These are phyloP conservation scores for Coemansia sp. DNA, from an alignment of 192 early-diverging fungal species.

Conservation along the genomic window DNA sequence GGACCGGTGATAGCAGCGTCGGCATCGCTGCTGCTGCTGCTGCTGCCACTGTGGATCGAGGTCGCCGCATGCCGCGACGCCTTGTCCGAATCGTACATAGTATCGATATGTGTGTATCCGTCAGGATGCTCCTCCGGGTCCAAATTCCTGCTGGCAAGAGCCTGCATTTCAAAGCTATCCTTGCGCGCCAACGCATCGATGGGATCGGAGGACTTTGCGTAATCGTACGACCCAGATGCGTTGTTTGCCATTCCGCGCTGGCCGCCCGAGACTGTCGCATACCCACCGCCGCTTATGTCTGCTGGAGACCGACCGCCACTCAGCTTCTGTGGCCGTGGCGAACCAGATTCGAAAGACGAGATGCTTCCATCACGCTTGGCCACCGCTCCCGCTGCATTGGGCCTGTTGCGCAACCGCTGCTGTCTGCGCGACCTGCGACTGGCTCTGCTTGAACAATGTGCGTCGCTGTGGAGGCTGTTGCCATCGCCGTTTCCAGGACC, in stretches of 20 bases:
- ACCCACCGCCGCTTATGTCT: slow-evolving; percentile 21
- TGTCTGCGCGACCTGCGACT: slow-evolving; percentile 26
- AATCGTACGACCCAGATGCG: slow-evolving; percentile 4
- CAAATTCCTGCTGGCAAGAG: slow-evolving; percentile 17
- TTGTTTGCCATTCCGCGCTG: neutral
- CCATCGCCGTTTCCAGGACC: slow-evolving; percentile 1
- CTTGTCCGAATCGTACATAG: slow-evolving; percentile 2
- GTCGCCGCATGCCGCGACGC: neutral
- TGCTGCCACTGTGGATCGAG: neutral
- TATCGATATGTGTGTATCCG: slow-evolving; percentile 24
- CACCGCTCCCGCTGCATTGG: neutral
- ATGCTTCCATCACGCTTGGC: slow-evolving; percentile 34
- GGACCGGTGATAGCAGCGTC: neutral
- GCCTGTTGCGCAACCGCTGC: slow-evolving; percentile 13
- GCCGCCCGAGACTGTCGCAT: slow-evolving; percentile 33
- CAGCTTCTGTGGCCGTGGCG: slow-evolving; percentile 3
- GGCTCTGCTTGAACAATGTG: slow-evolving; percentile 19
- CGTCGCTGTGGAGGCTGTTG: neutral
- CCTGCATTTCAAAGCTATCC: slow-evolving; percentile 57
- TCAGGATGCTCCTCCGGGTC: slow-evolving; percentile 21
- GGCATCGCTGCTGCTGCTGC: neutral
- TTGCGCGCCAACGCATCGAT: slow-evolving; percentile 50
- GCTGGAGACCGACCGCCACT: slow-evolving; percentile 11
- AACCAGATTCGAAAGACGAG: slow-evolving; percentile 43
- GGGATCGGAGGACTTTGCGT: slow-evolving; percentile 17